Percentiles rank a stretch among this genome's conserved stretches.
Conservation (phyloP, 495 filamentous ascomycete species). For the Pseudomonodictys pantanalensis region DNA sequence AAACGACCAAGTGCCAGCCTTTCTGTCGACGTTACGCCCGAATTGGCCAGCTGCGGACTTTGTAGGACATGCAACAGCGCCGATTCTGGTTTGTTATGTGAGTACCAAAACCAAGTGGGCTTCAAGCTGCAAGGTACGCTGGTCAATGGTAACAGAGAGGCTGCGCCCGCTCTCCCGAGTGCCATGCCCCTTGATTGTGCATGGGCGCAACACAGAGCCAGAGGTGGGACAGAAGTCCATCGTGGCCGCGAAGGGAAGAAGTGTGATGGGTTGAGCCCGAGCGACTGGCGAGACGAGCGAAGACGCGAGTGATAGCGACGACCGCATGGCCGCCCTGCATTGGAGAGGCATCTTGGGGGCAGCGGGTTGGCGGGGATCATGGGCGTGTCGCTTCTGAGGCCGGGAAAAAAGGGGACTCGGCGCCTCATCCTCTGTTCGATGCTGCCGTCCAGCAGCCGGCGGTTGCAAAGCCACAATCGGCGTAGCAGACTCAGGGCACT, state of each 20-base stretch:
- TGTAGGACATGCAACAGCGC: slow-evolving; percentile 17
- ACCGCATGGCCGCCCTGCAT: slow-evolving; percentile 2
- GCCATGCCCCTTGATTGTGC: slow-evolving; percentile 33
- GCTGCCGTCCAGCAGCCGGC: too few relatives aligned
- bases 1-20: not conserved
- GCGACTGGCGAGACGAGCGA: slow-evolving; percentile 1
- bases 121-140: slow-evolving; percentile 32
- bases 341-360: too few relatives aligned
- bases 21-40: slow-evolving; percentile 22
- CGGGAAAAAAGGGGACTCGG: too few relatives aligned
- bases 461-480: too few relatives aligned
- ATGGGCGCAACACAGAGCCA: slow-evolving; percentile 9
- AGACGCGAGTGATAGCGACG: slow-evolving; percentile 14
- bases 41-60: slow-evolving; percentile 14
- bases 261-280: not conserved
- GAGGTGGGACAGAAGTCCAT: slow-evolving; percentile 3
- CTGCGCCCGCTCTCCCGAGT: slow-evolving; percentile 26
- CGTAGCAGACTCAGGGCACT: too few relatives aligned
- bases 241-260: not conserved
- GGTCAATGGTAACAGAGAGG: slow-evolving; percentile 9
- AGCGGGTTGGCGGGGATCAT: too few relatives aligned
- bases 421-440: too few relatives aligned
- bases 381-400: too few relatives aligned
- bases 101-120: slow-evolving; percentile 6
- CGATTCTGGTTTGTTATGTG: slow-evolving; percentile 15